Base-by-base conservation (phyloP, 805 yeast species). In the Spencermartinsiella europaea region DNA sequence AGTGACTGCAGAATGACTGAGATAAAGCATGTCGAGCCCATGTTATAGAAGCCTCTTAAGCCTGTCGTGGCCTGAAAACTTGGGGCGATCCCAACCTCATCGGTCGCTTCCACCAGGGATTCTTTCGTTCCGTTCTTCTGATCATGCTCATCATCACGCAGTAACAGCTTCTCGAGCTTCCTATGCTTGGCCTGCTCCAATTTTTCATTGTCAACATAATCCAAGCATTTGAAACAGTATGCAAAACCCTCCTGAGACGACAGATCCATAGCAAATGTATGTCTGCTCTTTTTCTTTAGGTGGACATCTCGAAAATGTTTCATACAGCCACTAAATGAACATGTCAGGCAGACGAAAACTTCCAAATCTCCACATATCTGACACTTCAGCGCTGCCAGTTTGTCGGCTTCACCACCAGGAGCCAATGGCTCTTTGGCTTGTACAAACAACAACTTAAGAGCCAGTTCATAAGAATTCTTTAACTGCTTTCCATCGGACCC, bases 11-110 rank as follows among this genome's bases (percentile, higher is more conserved):
- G 66, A n/a, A 90, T 80, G 33, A 91, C 84, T 55, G 95, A 85
- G 87, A 93, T 91, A 68, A 88, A 93, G 69, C 99, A 93, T 0
- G 99, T 93, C 0, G 99, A 85, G 0, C 99, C 99, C 81, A 91
- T 80, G 63, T 91, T 91, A 43, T 88, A 81, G 55, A 93, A 78
- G 2, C 99, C 99, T 44, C 85, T 76, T 17, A 93, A 69, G 0
- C 97, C 98, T n/a, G 81, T 75, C 4, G 79, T 71, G 1, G 90
- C 83, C 44, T 74, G 75, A 55, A 60, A 66, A 17, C 70, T 53
- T 2, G 87, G 85, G 5, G 37, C 5, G 12, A 31, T 20, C 25
- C 52, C 45, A n/a, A 15, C 25, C 21, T 39, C 33, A 12, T 34
- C 33, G 15, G 16, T 15, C 8, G 12, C 33, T 5, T 27, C 42